Evolutionary conservation across 2,329 filamentous ascomycete genomes (phyloP).

Genomic region (Colletotrichum limetticola): DNA sequence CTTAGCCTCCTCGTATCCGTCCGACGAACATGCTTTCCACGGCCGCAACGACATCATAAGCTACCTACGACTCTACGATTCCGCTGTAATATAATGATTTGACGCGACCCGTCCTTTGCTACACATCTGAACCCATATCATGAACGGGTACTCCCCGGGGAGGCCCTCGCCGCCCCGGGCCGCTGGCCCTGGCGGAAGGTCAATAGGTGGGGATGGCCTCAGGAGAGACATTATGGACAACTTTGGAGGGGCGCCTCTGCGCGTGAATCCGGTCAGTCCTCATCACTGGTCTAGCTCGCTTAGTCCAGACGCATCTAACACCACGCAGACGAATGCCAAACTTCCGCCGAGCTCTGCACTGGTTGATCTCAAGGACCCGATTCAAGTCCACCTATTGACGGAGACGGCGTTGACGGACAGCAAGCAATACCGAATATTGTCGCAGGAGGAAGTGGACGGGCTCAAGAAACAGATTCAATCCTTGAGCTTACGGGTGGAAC

Average conservation of each 20-base stretch:
- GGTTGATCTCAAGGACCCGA: slow-evolving; percentile 74
- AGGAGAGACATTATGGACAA: slow-evolving; percentile 63
- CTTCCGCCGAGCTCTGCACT: slow-evolving; percentile 65
- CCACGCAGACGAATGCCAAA: slow-evolving; percentile 58
- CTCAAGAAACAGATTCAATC: slow-evolving; percentile 87
- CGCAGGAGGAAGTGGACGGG: slow-evolving; percentile 90
- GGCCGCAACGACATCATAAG: slow-evolving; percentile 12
- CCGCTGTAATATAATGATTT: slow-evolving; percentile 34
- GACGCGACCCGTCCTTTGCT: slow-evolving; percentile 13
- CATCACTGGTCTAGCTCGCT: background rate
- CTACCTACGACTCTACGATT: slow-evolving; percentile 18
- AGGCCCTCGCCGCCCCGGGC: slow-evolving; percentile 44
- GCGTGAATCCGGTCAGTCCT: slow-evolving; percentile 67
- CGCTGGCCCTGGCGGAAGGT: slow-evolving; percentile 55
- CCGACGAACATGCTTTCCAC: slow-evolving; percentile 25
- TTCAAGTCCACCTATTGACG: slow-evolving; percentile 90
- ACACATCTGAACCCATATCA: slow-evolving; percentile 37
- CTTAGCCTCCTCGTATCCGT: background rate
- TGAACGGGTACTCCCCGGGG: slow-evolving; percentile 52
- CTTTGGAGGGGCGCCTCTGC: slow-evolving; percentile 62
- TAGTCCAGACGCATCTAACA: slow-evolving; percentile 29
- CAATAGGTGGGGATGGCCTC: slow-evolving; percentile 67
- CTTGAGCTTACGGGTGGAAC: slow-evolving; percentile 81
- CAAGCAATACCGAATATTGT: slow-evolving; percentile 84
- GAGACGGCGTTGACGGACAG: slow-evolving; percentile 94